Conservation (phyloP, 176 grass and related monocot genomes). For the Oryza officinalis region DNA sequence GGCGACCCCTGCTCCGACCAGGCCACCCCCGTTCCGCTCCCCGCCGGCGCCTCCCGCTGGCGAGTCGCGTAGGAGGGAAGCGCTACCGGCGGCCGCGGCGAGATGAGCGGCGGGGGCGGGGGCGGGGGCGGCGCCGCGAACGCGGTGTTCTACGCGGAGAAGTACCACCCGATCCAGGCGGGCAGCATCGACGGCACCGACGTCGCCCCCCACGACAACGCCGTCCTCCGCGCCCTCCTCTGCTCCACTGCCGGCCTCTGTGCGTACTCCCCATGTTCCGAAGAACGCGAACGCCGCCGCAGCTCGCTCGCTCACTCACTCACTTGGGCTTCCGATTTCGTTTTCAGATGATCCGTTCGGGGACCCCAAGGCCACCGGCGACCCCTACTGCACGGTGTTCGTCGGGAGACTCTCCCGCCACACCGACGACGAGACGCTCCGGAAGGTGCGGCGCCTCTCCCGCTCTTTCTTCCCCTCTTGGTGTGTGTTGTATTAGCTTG, state of each 20-base stretch:
- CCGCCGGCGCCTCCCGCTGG: too few species aligned
- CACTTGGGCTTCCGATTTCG: background rate
- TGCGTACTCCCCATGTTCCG: background rate
- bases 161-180: slow-evolving; percentile 89
- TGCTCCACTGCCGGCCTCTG: slow-evolving; percentile 87
- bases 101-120: slow-evolving; percentile 37
- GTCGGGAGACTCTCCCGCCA: slow-evolving; percentile 69
- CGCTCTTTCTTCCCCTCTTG: background rate
- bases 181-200: slow-evolving; percentile 99
- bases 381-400: slow-evolving; percentile 86
- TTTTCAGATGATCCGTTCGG: slow-evolving; percentile 84
- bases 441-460: slow-evolving; percentile 39
- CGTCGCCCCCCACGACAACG: slow-evolving; percentile 87
- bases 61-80: background rate
- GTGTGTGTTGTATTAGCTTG: background rate
- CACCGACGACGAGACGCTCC: slow-evolving; percentile 71
- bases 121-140: slow-evolving; percentile 21
- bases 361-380: slow-evolving; percentile 74
- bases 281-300: too few species aligned
- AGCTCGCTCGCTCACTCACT: background rate
- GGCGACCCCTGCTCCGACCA: too few species aligned
- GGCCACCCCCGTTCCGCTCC: background rate
- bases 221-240: slow-evolving; percentile 77
- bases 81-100: background rate
- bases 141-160: slow-evolving; percentile 86